phyloP scores from a whole-genome alignment of 345 rosid species.

The Bretschneidera sinensis region DNA sequence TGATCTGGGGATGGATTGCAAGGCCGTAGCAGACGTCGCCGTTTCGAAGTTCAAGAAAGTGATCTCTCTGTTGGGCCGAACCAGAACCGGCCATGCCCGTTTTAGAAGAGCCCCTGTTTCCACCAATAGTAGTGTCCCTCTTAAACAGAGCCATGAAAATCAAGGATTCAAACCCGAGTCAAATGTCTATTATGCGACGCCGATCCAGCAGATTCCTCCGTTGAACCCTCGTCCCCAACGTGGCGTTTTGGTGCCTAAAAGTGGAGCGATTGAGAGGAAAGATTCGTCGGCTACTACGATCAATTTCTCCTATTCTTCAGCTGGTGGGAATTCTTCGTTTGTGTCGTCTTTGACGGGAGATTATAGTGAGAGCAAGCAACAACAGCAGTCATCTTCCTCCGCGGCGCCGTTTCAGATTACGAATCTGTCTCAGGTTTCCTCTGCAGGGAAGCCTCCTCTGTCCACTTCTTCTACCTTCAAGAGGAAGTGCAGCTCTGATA shows the following conservation, averaged over 20 bases:
- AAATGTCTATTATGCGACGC: constrained; percentile 51
- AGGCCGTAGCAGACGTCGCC: constrained; percentile 56
- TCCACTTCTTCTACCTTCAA: constrained; percentile 51
- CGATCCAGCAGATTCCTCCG: constrained; percentile 73
- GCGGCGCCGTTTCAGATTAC: constrained; percentile 60
- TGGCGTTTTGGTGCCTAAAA: constrained; percentile 16
- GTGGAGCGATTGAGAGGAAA: constrained; percentile 36
- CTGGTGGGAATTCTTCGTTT: too few relatives aligned
- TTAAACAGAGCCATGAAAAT: constrained; percentile 17
- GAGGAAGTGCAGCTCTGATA: constrained; percentile 79
- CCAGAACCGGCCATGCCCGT: constrained; percentile 90
- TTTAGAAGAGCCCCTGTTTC: constrained; percentile 69
- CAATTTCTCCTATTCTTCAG: constrained; percentile 65
- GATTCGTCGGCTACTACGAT: constrained; percentile 52
- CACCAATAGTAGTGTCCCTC: not conserved
- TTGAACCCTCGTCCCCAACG: constrained; percentile 12
- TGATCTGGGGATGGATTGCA: constrained; percentile 54
- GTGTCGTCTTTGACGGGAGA: constrained; percentile 52
- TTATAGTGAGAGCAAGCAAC: constrained; percentile 25
- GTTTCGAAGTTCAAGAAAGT: constrained; percentile 81
- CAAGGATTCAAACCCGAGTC: too few relatives aligned
- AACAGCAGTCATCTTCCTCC: constrained; percentile 38
- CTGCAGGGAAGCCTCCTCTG: constrained; percentile 57
- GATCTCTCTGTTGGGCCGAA: constrained; percentile 79
- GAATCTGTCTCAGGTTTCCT: constrained; percentile 43